Base-by-base conservation (phyloP, 169 alveolate species). In the Pseudocohnilembus persalinus region DNA sequence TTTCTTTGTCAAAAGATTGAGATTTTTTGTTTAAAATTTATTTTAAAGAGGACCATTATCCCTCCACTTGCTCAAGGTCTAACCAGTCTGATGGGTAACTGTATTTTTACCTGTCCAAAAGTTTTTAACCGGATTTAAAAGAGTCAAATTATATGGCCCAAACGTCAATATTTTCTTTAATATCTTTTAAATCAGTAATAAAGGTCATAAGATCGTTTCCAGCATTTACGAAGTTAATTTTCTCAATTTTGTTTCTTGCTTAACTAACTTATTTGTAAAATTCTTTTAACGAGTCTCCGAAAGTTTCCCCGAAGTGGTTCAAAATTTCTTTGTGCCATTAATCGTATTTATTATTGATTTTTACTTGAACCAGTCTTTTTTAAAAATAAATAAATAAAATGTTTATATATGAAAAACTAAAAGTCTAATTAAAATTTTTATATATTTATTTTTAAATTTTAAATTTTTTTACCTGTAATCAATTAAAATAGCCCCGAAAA, bases 271-370 rank as follows among this genome's bases (percentile, higher is more conserved):
- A 86, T 24, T 83, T 49, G 82, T 90, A 87, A 85, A 96, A 94
- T 31, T 84, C 85, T 76, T 91, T 88, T 85, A 94, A 88, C 30
- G 91, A 94, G 29, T 93, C 98, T 76, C 95, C 93, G 31, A 98
- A 94, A 87, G 96, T 96, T 83, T 90, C 93, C 16, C 99, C 99
- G 83, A 98, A 98, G 73, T 96, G 97, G 72, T 96, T 95, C 77
- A 99, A 93, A 29, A 99, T 95, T 81, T 98, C 99, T 72, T 97
- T 96, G 85, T 98, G 99, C 99, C 99, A 97, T 34, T 90, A 91
- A 86, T 99, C 99, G 91, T 97, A 99, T 88, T 97, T 97, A 77
- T 96, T 95, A 87, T 92, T 96, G 11, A 97, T 93, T 89, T 96
- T 95, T 1, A 82, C 85, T 77, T 90, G 89, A 11, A 79, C 89